Conservation (phyloP, 129 eudicot genomes). For the Flaveria brownii region DNA sequence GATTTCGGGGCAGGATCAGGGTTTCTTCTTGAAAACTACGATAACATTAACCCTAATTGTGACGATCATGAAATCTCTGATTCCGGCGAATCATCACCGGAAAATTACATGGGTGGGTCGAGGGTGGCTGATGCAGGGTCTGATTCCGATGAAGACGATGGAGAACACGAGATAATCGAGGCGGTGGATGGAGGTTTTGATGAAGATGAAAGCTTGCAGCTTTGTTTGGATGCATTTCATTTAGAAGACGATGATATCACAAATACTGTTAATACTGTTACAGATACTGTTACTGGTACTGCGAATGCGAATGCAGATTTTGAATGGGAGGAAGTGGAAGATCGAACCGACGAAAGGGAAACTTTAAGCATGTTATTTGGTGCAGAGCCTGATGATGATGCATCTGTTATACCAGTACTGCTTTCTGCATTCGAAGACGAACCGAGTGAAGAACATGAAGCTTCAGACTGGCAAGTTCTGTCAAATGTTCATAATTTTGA, state of each 20-base stretch:
- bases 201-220: slow-evolving; percentile 33
- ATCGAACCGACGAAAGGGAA: slow-evolving; percentile 48
- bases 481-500: slow-evolving; percentile 43
- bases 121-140: slow-evolving; percentile 23
- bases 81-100: too few species aligned
- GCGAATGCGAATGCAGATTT: slow-evolving; percentile 40
- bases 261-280: not conserved
- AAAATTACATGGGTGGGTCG: too few species aligned
- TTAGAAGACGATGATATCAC: slow-evolving; percentile 34
- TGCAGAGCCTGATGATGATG: slow-evolving; percentile 47
- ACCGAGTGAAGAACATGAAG: slow-evolving; percentile 24
- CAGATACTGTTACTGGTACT: too few species aligned
- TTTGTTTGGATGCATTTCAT: slow-evolving; percentile 61
- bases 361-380: slow-evolving; percentile 44
- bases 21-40: slow-evolving; percentile 9
- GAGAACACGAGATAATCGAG: slow-evolving; percentile 15
- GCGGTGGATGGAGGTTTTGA: slow-evolving; percentile 18
- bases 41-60: slow-evolving; percentile 10
- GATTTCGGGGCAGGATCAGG: slow-evolving; percentile 50
- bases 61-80: slow-evolving; percentile 18
- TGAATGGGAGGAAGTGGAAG: slow-evolving; percentile 73
- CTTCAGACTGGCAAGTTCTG: slow-evolving; percentile 55
- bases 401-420: slow-evolving; percentile 30
- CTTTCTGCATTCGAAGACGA: slow-evolving; percentile 16
- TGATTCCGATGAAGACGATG: slow-evolving; percentile 27